These are phyloP conservation scores for Trametes villosa DNA, from an alignment of 768 basidiomycete species.

Conservation along the genomic window DNA sequence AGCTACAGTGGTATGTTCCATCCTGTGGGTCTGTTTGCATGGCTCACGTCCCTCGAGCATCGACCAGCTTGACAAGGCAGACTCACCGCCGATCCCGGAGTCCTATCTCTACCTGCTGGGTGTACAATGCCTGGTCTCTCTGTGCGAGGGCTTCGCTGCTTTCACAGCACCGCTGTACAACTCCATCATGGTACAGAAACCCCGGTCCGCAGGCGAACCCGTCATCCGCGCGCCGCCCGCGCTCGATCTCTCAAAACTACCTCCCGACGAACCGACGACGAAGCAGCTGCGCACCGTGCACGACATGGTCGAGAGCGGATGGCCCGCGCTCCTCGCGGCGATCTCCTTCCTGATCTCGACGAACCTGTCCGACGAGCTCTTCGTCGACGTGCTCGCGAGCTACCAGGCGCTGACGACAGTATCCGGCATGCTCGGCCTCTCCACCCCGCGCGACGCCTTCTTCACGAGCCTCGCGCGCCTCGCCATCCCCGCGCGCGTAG, in stretches of 20 bases:
- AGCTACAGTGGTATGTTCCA: conserved; percentile 79
- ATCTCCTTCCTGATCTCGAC: conserved; percentile 89
- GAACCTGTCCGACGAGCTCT: conserved; percentile 90
- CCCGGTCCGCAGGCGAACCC: conserved; percentile 63
- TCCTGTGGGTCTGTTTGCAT: neutral
- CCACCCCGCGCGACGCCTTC: conserved; percentile 92
- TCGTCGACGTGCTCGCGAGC: conserved; percentile 82
- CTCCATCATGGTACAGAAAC: conserved; percentile 65
- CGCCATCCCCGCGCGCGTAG: conserved; percentile 88
- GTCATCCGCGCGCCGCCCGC: conserved; percentile 73
- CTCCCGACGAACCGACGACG: conserved; percentile 56
- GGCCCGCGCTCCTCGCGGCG: conserved; percentile 92
- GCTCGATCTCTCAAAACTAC: conserved; percentile 61
- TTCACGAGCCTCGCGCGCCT: conserved; percentile 88
- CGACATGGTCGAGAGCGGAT: conserved; percentile 83
- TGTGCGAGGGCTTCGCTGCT: conserved; percentile 84
- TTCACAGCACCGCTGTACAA: conserved; percentile 80
- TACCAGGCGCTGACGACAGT: conserved; percentile 87
- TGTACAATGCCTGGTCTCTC: conserved; percentile 82
- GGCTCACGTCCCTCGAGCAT: conserved; percentile 56
- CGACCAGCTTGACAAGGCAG: conserved; percentile 97
- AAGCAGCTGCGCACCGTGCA: conserved; percentile 65
- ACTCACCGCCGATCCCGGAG: conserved; percentile 92
- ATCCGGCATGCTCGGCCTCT: conserved; percentile 84
- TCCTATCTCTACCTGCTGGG: conserved; percentile 92